Percentiles rank a stretch among this genome's conserved stretches.
Conservation (phyloP, 257 asterid species). For the Solanum tarijense region DNA sequence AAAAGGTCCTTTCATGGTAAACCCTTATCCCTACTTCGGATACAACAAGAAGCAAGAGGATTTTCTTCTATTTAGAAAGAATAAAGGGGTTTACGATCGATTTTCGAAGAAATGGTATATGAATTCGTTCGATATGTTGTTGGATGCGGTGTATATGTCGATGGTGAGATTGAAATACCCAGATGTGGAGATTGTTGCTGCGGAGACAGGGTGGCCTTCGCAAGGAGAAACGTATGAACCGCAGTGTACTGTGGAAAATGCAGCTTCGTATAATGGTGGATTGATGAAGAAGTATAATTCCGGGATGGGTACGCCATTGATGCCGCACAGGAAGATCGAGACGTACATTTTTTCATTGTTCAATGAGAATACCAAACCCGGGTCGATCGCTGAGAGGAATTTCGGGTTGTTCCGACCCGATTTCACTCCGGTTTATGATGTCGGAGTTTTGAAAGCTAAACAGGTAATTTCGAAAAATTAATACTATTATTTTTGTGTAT, state of each 20-base stretch:
- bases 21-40: conserved; percentile 85
- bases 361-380: conserved; percentile 67
- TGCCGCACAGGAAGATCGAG: conserved; percentile 60
- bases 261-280: conserved; percentile 63
- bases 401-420: conserved; percentile 87
- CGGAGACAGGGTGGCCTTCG: conserved; percentile 93
- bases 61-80: conserved; percentile 35
- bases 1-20: conserved; percentile 69
- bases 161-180: conserved; percentile 61
- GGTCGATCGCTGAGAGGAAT: conserved; percentile 53
- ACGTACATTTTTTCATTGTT: conserved; percentile 55
- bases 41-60: conserved; percentile 35
- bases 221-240: conserved; percentile 52
- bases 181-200: conserved; percentile 71
- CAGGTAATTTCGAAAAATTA: neutral
- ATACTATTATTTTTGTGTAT: neutral
- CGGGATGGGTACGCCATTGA: conserved; percentile 75
- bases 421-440: conserved; percentile 53
- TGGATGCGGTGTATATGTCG: conserved; percentile 58
- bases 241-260: conserved; percentile 52
- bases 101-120: conserved; percentile 34
- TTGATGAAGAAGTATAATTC: conserved; percentile 32
- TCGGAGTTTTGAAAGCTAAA: conserved; percentile 47
- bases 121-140: conserved; percentile 58
- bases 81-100: conserved; percentile 28